Evolutionary conservation across 1,139 yeast species (phyloP).

Genomic region (Magnusiomyces sp.): DNA sequence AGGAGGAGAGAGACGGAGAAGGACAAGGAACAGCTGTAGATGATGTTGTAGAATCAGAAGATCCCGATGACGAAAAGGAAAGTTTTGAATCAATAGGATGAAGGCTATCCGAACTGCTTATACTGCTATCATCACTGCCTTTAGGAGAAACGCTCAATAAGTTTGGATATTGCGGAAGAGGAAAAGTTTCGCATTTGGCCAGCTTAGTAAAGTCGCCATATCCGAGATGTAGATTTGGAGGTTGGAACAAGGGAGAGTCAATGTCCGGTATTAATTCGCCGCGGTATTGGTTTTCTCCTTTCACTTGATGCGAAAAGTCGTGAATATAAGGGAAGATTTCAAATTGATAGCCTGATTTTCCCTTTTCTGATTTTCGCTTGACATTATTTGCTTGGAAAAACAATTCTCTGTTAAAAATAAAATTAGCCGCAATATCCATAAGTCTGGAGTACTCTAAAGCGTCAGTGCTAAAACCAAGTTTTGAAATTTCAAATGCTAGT

Average conservation of each 20-base stretch:
- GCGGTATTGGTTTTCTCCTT: slow-evolving; percentile 45
- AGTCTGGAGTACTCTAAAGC: slow-evolving; percentile 65
- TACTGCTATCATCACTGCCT: too few relatives aligned
- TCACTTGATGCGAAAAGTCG: slow-evolving; percentile 59
- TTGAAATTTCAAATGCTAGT: slow-evolving; percentile 54
- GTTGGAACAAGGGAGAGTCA: not conserved
- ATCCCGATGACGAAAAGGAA: not conserved
- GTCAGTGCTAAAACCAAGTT: slow-evolving; percentile 42
- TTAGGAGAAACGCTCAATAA: too few relatives aligned
- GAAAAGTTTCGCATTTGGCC: not conserved
- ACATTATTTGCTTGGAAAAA: not conserved
- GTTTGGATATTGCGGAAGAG: too few relatives aligned
- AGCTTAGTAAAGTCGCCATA: slow-evolving; percentile 55
- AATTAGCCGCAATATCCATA: slow-evolving; percentile 64
- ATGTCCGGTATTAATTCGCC: slow-evolving; percentile 29
- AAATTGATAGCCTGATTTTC: slow-evolving; percentile 9
- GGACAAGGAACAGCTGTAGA: too few relatives aligned
- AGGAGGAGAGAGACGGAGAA: too few relatives aligned
- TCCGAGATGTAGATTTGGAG: slow-evolving; percentile 39
- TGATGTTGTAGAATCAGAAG: not conserved
- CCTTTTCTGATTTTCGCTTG: not conserved
- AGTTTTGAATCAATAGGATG: not conserved
- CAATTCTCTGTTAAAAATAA: slow-evolving; percentile 31
- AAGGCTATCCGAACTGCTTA: too few relatives aligned
- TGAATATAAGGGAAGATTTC: slow-evolving; percentile 53